A percentile compares a stretch with the other conserved stretches of the same genome.
Evolutionary conservation across 805 yeast genomes (phyloP).

Genomic region (Starmera caribaea): DNA sequence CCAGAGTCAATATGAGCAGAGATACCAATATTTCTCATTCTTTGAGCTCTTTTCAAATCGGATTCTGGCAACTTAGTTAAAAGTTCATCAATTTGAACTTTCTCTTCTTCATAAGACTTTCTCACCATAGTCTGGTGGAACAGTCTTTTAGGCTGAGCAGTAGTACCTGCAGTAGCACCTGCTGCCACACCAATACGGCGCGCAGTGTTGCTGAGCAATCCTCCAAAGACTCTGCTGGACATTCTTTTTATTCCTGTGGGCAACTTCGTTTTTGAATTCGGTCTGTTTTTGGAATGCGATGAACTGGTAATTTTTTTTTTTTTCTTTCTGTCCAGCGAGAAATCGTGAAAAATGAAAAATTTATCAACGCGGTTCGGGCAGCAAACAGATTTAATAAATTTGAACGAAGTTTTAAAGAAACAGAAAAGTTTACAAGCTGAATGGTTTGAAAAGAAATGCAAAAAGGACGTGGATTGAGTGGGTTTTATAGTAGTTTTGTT

Average conservation of each 20-base stretch:
- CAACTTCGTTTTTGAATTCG: too few species aligned
- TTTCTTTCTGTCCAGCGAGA: too few species aligned
- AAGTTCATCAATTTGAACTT: conserved; percentile 54
- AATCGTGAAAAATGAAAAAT: too few species aligned
- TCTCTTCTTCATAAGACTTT: conserved; percentile 61
- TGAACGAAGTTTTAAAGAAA: too few species aligned
- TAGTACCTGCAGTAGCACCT: background rate
- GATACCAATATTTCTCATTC: conserved; percentile 90
- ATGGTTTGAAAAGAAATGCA: too few species aligned
- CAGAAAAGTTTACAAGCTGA: too few species aligned
- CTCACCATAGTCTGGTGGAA: conserved; percentile 24
- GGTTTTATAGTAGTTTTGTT: too few species aligned
- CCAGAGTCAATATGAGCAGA: conserved; percentile 99
- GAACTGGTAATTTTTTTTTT: too few species aligned
- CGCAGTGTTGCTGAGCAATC: background rate
- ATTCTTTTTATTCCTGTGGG: background rate
- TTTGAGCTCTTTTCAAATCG: conserved; percentile 41
- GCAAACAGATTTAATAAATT: too few species aligned
- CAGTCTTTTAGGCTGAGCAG: conserved; percentile 13
- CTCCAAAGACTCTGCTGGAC: background rate
- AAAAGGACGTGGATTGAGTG: too few species aligned
- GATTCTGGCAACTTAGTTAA: conserved; percentile 35
- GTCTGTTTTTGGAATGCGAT: too few species aligned
- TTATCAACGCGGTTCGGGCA: too few species aligned
- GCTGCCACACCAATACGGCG: background rate